Conservation (phyloP, 75 land plant genomes). For the Selaginella moellendorffii region DNA sequence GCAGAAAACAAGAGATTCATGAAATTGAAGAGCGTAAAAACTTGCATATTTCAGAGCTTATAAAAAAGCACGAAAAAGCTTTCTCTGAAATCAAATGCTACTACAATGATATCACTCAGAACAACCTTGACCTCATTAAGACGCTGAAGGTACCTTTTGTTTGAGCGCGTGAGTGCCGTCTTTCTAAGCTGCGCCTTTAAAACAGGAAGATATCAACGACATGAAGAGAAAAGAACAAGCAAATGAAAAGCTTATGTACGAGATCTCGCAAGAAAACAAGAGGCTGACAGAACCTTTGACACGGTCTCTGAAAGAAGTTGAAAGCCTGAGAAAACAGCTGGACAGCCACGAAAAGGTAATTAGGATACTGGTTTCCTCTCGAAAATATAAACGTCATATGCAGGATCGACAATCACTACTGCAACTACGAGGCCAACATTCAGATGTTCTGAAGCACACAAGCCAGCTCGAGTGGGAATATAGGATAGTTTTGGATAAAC, state of each 20-base stretch:
- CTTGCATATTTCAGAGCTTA: slow-evolving; percentile 22
- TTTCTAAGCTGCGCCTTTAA: too few species aligned
- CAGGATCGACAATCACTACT: slow-evolving; percentile 22
- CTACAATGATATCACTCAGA: slow-evolving; percentile 32
- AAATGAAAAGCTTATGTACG: slow-evolving; percentile 28
- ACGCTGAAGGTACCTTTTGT: slow-evolving; percentile 20
- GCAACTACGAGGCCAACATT: slow-evolving; percentile 11
- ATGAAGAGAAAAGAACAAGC: slow-evolving; percentile 32
- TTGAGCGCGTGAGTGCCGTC: too few species aligned
- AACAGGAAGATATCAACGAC: slow-evolving; percentile 24
- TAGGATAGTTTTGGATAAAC: slow-evolving; percentile 15
- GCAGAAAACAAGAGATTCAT: slow-evolving; percentile 26
- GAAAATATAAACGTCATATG: too few species aligned
- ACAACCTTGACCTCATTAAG: slow-evolving; percentile 30
- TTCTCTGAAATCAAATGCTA: slow-evolving; percentile 32
- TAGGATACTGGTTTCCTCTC: too few species aligned
- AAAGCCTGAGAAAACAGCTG: slow-evolving; percentile 14
- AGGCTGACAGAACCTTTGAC: slow-evolving; percentile 26
- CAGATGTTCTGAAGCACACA: slow-evolving; percentile 14
- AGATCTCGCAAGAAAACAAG: slow-evolving; percentile 31
- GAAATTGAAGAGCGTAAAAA: slow-evolving; percentile 34
- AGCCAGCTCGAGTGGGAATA: slow-evolving; percentile 22
- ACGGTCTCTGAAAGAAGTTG: slow-evolving; percentile 24
- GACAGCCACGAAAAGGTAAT: slow-evolving; percentile 25
- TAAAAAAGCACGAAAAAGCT: slow-evolving; percentile 34